Conservation (phyloP, 345 rosid species). For the Raphanus raphanistrum region DNA sequence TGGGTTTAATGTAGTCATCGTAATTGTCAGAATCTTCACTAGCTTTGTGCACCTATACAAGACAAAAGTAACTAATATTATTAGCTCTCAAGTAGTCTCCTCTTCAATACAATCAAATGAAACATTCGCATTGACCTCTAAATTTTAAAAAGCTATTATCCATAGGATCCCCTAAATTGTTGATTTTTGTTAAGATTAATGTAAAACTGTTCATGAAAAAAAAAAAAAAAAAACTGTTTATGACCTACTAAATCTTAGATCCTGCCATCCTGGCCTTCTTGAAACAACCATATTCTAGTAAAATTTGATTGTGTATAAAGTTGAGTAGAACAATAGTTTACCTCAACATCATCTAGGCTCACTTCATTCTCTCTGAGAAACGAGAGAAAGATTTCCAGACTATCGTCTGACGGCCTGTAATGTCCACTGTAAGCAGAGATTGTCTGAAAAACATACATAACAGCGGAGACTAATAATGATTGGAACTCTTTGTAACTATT, state of each 20-base stretch:
- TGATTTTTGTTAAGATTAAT: too few species aligned
- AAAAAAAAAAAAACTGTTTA: too few species aligned
- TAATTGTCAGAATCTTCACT: constrained; percentile 67
- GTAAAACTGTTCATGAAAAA: too few species aligned
- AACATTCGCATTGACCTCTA: too few species aligned
- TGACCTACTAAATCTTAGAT: too few species aligned
- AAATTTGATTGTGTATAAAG: not conserved
- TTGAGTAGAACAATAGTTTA: constrained; percentile 31
- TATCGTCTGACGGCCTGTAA: constrained; percentile 78
- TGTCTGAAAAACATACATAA: constrained; percentile 46
- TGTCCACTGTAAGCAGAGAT: constrained; percentile 94
- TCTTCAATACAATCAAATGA: too few species aligned
- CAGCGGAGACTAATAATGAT: not conserved
- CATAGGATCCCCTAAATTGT: too few species aligned
- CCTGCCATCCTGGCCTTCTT: too few species aligned
- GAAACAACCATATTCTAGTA: too few species aligned
- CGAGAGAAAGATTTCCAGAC: constrained; percentile 57
- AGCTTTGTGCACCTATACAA: constrained; percentile 57
- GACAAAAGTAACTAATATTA: not conserved
- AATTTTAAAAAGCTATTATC: too few species aligned
- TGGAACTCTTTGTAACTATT: not conserved
- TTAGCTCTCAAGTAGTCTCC: not conserved
- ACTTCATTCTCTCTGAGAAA: constrained; percentile 73
- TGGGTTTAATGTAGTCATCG: constrained; percentile 37
- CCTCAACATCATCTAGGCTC: constrained; percentile 64